phyloP scores from a whole-genome alignment of 768 basidiomycete species.

The Kondoa malvinella region DNA sequence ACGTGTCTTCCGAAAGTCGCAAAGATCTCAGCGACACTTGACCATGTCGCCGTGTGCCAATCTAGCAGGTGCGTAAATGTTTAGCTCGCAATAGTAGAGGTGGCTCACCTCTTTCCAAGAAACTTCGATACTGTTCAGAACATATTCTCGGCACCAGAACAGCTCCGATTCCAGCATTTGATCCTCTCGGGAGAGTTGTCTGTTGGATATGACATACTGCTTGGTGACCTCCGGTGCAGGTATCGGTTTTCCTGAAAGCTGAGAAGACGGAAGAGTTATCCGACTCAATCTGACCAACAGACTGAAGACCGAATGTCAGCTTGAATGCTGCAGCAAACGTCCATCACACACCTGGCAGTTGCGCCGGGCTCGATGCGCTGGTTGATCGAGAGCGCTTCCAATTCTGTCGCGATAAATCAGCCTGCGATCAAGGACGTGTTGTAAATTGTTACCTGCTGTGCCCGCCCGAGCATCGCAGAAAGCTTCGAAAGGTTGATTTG shows the following conservation, averaged over 20 bases:
- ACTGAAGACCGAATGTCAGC: neutral
- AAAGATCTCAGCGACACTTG: conserved; percentile 61
- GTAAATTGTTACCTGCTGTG: neutral
- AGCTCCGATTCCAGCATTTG: conserved; percentile 53
- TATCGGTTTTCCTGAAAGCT: conserved; percentile 46
- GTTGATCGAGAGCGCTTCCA: neutral
- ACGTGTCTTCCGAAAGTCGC: conserved; percentile 58
- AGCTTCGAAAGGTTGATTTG: conserved; percentile 79
- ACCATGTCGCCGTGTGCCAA: conserved; percentile 58
- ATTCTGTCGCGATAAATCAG: neutral
- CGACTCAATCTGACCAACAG: conserved; percentile 41
- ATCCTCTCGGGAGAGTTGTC: conserved; percentile 40
- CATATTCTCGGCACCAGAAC: conserved; percentile 90
- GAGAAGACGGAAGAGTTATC: conserved; percentile 44
- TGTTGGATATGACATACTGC: conserved; percentile 69
- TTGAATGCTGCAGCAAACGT: conserved; percentile 30
- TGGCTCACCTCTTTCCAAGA: conserved; percentile 71
- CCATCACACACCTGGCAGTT: conserved; percentile 53
- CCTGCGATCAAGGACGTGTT: conserved; percentile 7
- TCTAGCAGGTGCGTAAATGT: conserved; percentile 36
- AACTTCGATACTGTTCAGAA: conserved; percentile 52
- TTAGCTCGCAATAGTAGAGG: neutral
- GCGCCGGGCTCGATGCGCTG: conserved; percentile 24
- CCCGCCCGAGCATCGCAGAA: conserved; percentile 26
- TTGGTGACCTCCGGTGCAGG: conserved; percentile 61